phyloP scores from a whole-genome alignment of 192 early-diverging fungal genomes.

The Backusella tuberculispora region DNA sequence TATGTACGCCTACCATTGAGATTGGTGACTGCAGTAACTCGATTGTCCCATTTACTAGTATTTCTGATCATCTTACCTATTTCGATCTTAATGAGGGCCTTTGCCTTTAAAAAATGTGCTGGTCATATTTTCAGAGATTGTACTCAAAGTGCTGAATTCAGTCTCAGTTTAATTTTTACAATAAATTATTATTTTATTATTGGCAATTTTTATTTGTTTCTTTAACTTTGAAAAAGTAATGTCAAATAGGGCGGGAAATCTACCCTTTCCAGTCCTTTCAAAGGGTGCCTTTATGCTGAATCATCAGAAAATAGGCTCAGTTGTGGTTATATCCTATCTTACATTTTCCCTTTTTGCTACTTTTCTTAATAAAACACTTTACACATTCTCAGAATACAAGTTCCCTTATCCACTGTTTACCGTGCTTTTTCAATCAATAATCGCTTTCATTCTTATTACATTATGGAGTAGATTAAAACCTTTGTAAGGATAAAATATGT shows the following conservation, averaged over 20 bases:
- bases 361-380: slow-evolving; percentile 58
- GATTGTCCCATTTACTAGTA: slow-evolving; percentile 25
- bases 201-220: background rate
- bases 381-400: slow-evolving; percentile 44
- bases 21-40: slow-evolving; percentile 28
- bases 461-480: slow-evolving; percentile 49
- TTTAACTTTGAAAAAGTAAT: slow-evolving; percentile 10
- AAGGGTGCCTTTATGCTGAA: slow-evolving; percentile 31
- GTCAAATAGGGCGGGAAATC: background rate
- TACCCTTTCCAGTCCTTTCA: slow-evolving; percentile 11
- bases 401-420: slow-evolving; percentile 66
- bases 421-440: slow-evolving; percentile 59
- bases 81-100: slow-evolving; percentile 8
- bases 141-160: background rate
- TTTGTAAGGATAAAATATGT: slow-evolving; percentile 40
- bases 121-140: background rate
- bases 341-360: slow-evolving; percentile 56
- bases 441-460: slow-evolving; percentile 52
- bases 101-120: slow-evolving; percentile 4
- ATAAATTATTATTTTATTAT: background rate
- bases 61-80: slow-evolving; percentile 27
- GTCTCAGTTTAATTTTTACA: background rate
- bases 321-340: slow-evolving; percentile 44
- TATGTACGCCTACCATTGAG: slow-evolving; percentile 25
- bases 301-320: background rate